These are phyloP conservation scores for Antitrichia curtipendula DNA, from an alignment of 225 moss, liverwort and hornwort species.

Conservation along the genomic window DNA sequence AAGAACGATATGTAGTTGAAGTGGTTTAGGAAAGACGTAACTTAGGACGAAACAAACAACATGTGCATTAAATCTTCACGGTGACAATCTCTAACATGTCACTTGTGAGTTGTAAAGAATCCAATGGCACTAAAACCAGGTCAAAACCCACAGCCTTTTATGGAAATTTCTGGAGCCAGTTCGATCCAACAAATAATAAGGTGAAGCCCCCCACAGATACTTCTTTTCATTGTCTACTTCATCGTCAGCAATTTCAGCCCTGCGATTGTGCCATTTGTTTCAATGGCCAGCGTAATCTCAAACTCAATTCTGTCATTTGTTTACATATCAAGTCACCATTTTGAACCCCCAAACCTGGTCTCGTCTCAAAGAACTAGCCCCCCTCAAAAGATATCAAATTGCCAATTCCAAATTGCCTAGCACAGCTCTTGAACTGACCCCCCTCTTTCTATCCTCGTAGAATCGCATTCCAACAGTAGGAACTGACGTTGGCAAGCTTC, in stretches of 20 bases:
- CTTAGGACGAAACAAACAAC: not conserved
- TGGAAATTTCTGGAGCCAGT: not conserved
- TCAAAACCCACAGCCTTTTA: not conserved
- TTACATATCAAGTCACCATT: not conserved
- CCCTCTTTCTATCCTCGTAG: not conserved
- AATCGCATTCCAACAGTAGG: not conserved
- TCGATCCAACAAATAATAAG: not conserved
- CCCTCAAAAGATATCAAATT: too few species aligned
- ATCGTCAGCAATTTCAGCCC: too few species aligned
- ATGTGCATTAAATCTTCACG: not conserved
- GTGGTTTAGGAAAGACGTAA: not conserved
- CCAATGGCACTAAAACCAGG: not conserved
- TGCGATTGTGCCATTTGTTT: not conserved
- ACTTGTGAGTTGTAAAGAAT: not conserved
- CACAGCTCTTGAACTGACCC: too few species aligned
- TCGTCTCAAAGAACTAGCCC: not conserved
- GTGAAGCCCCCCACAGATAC: too few species aligned
- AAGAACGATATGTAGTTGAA: not conserved
- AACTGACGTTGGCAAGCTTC: not conserved
- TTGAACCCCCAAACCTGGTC: not conserved
- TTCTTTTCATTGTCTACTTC: not conserved
- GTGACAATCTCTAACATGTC: not conserved
- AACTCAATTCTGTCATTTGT: not conserved
- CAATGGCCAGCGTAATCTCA: not conserved
- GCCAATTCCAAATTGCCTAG: not conserved